These are phyloP conservation scores for Catenaria anguillulae DNA, from an alignment of 371 early-diverging fungal species.

Conservation along the genomic window DNA sequence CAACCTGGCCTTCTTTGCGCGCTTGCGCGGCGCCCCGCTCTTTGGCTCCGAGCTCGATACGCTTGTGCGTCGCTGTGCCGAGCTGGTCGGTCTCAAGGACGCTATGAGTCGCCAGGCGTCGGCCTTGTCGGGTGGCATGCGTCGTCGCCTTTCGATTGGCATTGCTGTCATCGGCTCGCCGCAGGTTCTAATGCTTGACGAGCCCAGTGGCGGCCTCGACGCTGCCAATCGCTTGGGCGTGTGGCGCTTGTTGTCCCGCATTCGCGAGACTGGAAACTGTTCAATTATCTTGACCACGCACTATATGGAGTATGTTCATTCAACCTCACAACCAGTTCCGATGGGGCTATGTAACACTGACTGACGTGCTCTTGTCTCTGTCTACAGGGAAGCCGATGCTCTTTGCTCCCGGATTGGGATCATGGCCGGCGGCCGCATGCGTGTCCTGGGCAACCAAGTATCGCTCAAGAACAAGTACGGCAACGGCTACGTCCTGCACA, in stretches of 20 bases:
- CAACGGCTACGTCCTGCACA: constrained; percentile 7
- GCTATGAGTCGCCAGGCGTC: constrained; percentile 17
- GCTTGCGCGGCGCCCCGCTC: constrained; percentile 19
- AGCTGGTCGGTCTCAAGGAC: constrained; percentile 20
- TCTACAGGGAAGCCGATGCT: constrained; percentile 27
- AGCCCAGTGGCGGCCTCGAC: constrained; percentile 45
- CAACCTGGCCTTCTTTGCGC: constrained; percentile 37
- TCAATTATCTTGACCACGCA: constrained; percentile 29
- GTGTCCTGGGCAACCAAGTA: constrained; percentile 28
- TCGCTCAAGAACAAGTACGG: constrained; percentile 28
- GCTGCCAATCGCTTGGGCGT: constrained; percentile 23
- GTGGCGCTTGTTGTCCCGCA: constrained; percentile 28
- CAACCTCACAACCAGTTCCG: too few relatives aligned
- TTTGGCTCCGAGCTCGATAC: constrained; percentile 12
- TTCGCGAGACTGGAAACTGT: constrained; percentile 21
- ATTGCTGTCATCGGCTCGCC: constrained; percentile 42
- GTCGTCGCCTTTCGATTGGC: constrained; percentile 44
- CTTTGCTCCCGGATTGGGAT: constrained; percentile 32
- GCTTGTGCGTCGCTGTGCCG: constrained; percentile 14
- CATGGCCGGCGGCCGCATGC: constrained; percentile 27
- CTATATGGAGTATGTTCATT: too few relatives aligned
- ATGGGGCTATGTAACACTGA: too few relatives aligned
- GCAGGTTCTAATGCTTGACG: constrained; percentile 41
- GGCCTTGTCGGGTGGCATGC: constrained; percentile 41
- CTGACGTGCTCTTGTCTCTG: too few relatives aligned